Base-by-base conservation (phyloP, 2,329 filamentous ascomycete genomes). In the Aspergillus fischeri region DNA sequence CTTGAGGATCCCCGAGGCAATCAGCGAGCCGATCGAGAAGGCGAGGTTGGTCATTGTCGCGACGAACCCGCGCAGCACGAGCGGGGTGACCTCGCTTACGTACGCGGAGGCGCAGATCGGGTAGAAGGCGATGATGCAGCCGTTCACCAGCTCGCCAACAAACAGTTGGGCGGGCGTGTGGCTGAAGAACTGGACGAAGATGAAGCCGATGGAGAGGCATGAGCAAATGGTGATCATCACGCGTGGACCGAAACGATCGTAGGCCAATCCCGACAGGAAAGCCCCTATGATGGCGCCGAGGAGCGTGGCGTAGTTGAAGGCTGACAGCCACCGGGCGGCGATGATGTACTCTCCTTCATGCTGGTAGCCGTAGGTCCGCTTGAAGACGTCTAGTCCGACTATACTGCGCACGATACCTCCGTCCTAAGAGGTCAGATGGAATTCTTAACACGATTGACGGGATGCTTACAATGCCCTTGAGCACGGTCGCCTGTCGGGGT, bases 161-260 rank as follows among this genome's bases (percentile, higher is more conserved):
- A 86, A 78, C 2, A 87, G 75, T 11, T 81, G 79, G 7, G 77
- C 65, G 11, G 86, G 75, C 0, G 80, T 81, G 2, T 80, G 78
- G 11, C 83, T 83, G 63, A 86, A 87, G 74, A 86, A 86, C 61
- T 86, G 83, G 55, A 86, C 80, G 67, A 86, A 86, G 56, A 87
- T 79, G 44, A 86, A 80, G 1, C 72, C 77, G 11, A 78, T 77
- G 8, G 70, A 70, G 11, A 62, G 28, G 8, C 60, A 41, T 0
- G 62, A 69, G 54, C 68, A 70, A 25, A 60, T 52, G 10, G 61
- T 61, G 35, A 70, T 61, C 60, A 67, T 67, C 20, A 57, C 42
- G 5, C 67, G 62, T 0, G 67, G 67, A 1, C 70, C 70, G n/a
- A 72, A 65, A 14, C 63, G 63, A 14, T 70, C 67, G 44, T 68